phyloP scores from a whole-genome alignment of 805 yeast genomes.

The Kodamaea sagamina region DNA sequence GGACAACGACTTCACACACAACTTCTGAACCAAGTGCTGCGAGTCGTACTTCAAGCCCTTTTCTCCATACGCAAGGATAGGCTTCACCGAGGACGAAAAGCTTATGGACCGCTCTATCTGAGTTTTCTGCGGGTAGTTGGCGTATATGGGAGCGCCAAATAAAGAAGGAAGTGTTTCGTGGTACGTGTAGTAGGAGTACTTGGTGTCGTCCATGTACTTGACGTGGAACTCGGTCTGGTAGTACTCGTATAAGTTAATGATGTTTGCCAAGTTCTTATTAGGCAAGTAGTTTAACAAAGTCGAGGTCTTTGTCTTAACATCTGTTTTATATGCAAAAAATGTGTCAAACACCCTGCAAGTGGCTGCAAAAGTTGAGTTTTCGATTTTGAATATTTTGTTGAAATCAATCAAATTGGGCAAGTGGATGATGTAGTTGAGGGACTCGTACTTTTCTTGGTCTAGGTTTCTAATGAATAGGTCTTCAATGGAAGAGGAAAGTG shows the following conservation, averaged over 20 bases:
- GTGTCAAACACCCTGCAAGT: conserved; percentile 1
- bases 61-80: conserved; percentile 5
- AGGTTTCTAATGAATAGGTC: conserved; percentile 10
- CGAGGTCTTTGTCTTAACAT: background rate
- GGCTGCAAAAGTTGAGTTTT: background rate
- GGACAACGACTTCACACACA: conserved; percentile 7
- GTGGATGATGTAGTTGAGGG: conserved; percentile 3
- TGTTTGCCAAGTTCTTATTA: background rate
- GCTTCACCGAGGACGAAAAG: background rate
- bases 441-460: conserved; percentile 8
- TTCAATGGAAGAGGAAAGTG: conserved; percentile 8
- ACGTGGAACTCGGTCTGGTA: conserved; percentile 8
- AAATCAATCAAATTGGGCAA: conserved; percentile 6
- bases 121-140: conserved; percentile 9
- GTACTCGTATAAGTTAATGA: conserved; percentile 5
- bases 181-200: conserved; percentile 1
- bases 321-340: background rate
- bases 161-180: conserved; percentile 3
- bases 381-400: conserved; percentile 6
- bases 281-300: conserved; percentile 3
- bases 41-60: background rate
- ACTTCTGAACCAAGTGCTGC: background rate
- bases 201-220: conserved; percentile 10
- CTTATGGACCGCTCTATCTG: conserved; percentile 6
- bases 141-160: conserved; percentile 5